Evolutionary conservation across 345 rosid species (phyloP), one percentile per base, ranked within the genome.

Genomic region (Eucalyptus sp.): DNA sequence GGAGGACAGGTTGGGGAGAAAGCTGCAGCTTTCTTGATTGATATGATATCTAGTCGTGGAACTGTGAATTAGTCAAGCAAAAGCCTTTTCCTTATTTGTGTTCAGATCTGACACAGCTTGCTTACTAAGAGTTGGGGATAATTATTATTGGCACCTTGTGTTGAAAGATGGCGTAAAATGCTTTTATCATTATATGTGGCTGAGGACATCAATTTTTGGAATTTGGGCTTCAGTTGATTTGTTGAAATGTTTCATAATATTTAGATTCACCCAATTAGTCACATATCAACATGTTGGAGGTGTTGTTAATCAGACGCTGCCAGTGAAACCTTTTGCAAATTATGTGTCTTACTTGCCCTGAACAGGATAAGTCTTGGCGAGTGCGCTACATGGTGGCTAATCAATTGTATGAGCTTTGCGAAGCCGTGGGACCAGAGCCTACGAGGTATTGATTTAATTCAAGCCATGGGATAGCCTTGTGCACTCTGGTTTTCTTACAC

Each of bases 361-460:
- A 62, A 79, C 95, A 97, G 99, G 99, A 97, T 88, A 97, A 97
- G 92, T 97, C 99, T 54, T 97, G 99, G 99, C 99, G 99, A 90
- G 99, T 97, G 81, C 98, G 99, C 50, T 96, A 97, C 93, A 94
- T 96, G 97, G 99, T 97, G 87, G 99, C 99, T 88, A 97, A 97
- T 93, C 99, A 97, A 90, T 93, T 96, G 86, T 97, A 96, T 90
- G 99, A 97, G 93, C 96, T 97, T 86, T 97, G 99, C 88, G 99
- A 97, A 93, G 99, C 98, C 14, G 98, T 97, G 87, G 98, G 99
- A 62, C 99, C 97, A 79, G 99, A 96, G 91, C 97, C 96, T 91
- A 96, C 99, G 33, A 97, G 96, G 99, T 97, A 95, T 90, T 8
- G 86, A 22, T 60, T 90, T 76, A 76, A 87, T 86, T 60, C 54